Base-by-base conservation (phyloP, 306 rosid genomes). In the Quercus berberidifolia region DNA sequence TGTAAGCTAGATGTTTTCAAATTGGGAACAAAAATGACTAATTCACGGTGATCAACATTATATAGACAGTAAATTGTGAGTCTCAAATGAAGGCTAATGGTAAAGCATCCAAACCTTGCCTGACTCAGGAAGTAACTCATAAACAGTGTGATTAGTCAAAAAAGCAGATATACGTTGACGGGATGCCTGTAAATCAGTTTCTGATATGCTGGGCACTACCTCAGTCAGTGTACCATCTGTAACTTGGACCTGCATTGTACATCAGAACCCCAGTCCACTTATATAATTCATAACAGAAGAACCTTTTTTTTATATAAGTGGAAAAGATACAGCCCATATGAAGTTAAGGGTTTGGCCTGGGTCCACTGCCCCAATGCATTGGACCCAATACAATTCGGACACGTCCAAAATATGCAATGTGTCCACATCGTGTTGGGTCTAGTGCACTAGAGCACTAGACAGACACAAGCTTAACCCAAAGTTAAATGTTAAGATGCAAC, bases 111-210 rank as follows among this genome's bases (percentile, higher is more conserved):
- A 87, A 95, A 96, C 99, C 99, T 96, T 96, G 94, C 99, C 97
- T 84, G 98, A 93, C 96, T 96, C 98, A 0, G 99, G 99, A 78
- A 96, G 97, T 84, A 96, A 84, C 85, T 96, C 99, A 80, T 93
- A 96, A 78, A 86, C 92, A 69, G 96, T 90, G 77, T 80, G 90
- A 56, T 84, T 69, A 13, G 96, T 93, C 91, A 96, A 83, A 87
- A 93, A 93, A 38, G 78, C 85, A 86, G 97, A 88, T 60, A 96
- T 84, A 46, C 92, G 92, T 75, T 89, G 97, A 63, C 92, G 89
- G 19, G 99, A 93, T 78, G 90, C 87, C 89, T 88, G 97, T 81
- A 90, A 69, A 81, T 90, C 97, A 82, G 80, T 87, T 80, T 93
- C 99, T n/a, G 93, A 88, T 79, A 91, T 83, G 71, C 92, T 93